Evolutionary conservation across 78 protist species (phyloP).

Genomic region (Dictyostelium citrinum): DNA sequence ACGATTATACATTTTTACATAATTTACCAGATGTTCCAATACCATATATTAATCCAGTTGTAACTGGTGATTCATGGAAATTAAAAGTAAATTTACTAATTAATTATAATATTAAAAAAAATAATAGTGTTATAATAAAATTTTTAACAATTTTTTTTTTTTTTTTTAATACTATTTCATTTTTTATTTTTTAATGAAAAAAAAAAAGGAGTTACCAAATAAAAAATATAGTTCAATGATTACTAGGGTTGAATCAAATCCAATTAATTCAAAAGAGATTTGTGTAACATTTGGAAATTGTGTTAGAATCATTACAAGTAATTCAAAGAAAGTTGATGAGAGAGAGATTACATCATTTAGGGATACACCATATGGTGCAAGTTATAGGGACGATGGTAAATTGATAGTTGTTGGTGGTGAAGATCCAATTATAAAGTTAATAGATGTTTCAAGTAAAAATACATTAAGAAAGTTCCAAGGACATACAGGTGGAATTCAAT

Average conservation of each 20-base stretch:
- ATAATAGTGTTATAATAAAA: neutral
- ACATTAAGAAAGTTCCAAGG: constrained; percentile 27
- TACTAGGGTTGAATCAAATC: neutral
- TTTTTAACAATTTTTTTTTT: neutral
- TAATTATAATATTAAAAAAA: neutral
- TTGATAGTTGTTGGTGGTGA: constrained; percentile 34
- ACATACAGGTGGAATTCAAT: constrained; percentile 36
- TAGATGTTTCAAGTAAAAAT: neutral
- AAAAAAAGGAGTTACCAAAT: neutral
- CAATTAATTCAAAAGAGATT: neutral
- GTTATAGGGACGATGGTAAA: constrained; percentile 17
- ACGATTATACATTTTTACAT: constrained; percentile 44
- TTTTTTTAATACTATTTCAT: neutral
- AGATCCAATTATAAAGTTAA: constrained; percentile 14
- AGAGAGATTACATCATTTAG: neutral
- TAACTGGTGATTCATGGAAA: constrained; percentile 10
- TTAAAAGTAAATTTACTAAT: constrained; percentile 18
- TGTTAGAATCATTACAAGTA: neutral
- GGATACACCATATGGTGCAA: constrained; percentile 15
- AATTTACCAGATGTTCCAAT: constrained; percentile 49
- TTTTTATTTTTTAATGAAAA: neutral
- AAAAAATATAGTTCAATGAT: constrained; percentile 21
- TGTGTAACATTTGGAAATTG: constrained; percentile 11
- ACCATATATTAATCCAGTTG: constrained; percentile 25
- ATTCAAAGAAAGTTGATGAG: neutral